phyloP scores from a whole-genome alignment of 345 rosid species.

The Populus nigra region DNA sequence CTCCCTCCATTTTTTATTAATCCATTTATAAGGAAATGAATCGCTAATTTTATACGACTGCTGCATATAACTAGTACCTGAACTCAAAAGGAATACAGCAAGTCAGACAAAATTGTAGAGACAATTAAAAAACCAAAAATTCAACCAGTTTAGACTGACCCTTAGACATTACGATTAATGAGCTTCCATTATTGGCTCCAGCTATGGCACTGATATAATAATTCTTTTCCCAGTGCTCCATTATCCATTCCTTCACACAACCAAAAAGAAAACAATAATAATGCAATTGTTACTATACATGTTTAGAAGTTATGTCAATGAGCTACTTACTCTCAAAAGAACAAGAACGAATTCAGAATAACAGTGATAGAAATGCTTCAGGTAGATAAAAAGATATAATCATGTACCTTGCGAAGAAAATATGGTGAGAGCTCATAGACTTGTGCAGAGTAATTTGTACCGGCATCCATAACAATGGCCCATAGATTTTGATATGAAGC shows the following conservation, averaged over 20 bases:
- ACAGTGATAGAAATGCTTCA: neutral
- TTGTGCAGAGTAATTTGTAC: slow-evolving; percentile 82
- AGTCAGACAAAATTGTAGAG: neutral
- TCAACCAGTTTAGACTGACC: slow-evolving; percentile 40
- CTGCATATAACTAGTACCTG: slow-evolving; percentile 78
- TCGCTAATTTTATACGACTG: slow-evolving; percentile 97
- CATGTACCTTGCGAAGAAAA: slow-evolving; percentile 80
- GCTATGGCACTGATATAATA: slow-evolving; percentile 92
- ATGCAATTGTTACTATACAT: neutral
- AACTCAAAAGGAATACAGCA: slow-evolving; percentile 1
- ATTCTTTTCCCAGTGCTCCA: slow-evolving; percentile 99
- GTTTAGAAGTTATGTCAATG: neutral
- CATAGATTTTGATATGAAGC: slow-evolving; percentile 89
- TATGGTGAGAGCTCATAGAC: slow-evolving; percentile 79
- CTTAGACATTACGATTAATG: slow-evolving; percentile 97
- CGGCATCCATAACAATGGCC: slow-evolving; percentile 99
- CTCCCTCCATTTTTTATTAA: slow-evolving; percentile 96
- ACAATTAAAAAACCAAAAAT: neutral
- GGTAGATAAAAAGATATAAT: neutral
- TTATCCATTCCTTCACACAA: slow-evolving; percentile 83
- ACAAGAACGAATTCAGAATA: neutral
- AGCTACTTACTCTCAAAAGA: neutral
- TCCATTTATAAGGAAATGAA: slow-evolving; percentile 92
- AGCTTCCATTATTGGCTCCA: slow-evolving; percentile 85
- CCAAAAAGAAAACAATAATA: neutral